phyloP scores from a whole-genome alignment of 2,329 filamentous ascomycete species.

The Venturia carpophila region DNA sequence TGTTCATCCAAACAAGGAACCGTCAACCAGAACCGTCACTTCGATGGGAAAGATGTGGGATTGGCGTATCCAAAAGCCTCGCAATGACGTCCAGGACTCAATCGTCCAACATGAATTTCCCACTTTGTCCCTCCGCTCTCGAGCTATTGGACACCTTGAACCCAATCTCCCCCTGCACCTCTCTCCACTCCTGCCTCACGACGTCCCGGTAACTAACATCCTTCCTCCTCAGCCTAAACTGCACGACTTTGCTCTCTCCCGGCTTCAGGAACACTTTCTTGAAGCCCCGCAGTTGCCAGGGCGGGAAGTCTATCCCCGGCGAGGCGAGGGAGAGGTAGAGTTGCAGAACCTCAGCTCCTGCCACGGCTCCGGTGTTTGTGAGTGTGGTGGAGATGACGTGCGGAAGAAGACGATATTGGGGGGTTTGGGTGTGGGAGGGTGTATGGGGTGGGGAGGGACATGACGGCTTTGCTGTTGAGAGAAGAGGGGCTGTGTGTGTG shows the following conservation, averaged over 20 bases:
- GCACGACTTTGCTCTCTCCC: constrained; percentile 18
- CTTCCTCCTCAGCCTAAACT: constrained; percentile 19
- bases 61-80: no score
- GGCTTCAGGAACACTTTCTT: constrained; percentile 20
- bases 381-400: constrained; percentile 27
- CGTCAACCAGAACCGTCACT: background rate
- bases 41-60: no score
- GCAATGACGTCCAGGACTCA: background rate
- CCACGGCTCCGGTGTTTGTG: constrained; percentile 30
- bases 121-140: background rate
- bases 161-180: background rate
- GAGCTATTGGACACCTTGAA: constrained; percentile 10
- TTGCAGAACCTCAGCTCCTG: constrained; percentile 33
- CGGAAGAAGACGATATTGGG: background rate
- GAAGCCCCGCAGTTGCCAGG: constrained; percentile 28
- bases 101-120: background rate
- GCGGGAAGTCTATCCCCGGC: constrained; percentile 25
- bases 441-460: constrained; percentile 24
- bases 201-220: constrained; percentile 22
- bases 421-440: constrained; percentile 7
- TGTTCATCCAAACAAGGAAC: background rate
- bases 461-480: background rate
- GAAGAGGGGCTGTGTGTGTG: constrained; percentile 27
- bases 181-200: constrained; percentile 18
- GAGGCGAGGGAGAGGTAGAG: constrained; percentile 32